Evolutionary conservation across 1,139 yeast species (phyloP), one percentile per base, ranked within the genome.

Genomic region (Pichia terricola): DNA sequence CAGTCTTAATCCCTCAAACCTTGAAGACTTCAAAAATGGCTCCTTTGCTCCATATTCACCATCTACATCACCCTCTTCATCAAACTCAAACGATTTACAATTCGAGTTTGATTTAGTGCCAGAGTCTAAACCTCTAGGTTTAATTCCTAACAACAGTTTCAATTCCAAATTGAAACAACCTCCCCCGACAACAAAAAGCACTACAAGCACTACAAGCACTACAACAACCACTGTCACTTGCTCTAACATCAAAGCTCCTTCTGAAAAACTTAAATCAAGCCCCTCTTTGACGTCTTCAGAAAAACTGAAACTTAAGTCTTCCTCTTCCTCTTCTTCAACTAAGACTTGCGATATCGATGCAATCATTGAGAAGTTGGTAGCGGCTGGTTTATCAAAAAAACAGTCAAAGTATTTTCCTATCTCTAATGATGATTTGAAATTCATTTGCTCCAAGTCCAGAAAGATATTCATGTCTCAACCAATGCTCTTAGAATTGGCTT

Each of bases 401-500:
- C 54, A 59, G 34, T 66, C 71, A 37, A 75, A 70, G 51, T 65
- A 69, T 45, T 64, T 73, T 46, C 68, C 72, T 26, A 53, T 77
- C 50, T 55, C 72, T 39, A 63, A 74, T 6, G 67, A 71, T 51
- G 62, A 58, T 38, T 48, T 59, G 8, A 51, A 45, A 37, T 48
- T 45, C 35, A 75, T 87, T 44, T 79, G 91, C 59, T 69, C 76
- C 31, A 77, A 75, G 50, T 79, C 87, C 2, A 67, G 94, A 45
- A 78, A 79, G 47, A 72, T 84, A 26, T 83, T 87, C 50, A 61
- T 85, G 62, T 73, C 72, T 30, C 95, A 87, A 60, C 95, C 96
- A 11, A 75, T 84, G 36, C 65, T 87, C 45, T 67, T 87, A 52
- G 80, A 81, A 58, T 66, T 86, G 48, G 80, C 87, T 32, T 87